phyloP scores from a whole-genome alignment of 2,329 filamentous ascomycete genomes.

The Mycosphaerella sp. region DNA sequence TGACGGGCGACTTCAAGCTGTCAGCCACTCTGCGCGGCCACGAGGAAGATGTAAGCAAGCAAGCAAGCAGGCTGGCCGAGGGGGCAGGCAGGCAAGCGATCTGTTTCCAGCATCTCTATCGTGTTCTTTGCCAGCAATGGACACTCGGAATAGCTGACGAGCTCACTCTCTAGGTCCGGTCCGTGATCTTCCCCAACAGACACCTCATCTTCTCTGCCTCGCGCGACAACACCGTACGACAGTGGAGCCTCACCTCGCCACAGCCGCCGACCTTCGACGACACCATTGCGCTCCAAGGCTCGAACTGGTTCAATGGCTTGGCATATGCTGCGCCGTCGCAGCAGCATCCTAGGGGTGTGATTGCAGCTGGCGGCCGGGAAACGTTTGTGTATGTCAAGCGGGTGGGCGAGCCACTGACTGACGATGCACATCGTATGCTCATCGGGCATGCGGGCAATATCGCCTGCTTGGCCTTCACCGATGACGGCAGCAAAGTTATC shows the following conservation, averaged over 20 bases:
- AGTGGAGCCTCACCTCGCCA: constrained; percentile 67
- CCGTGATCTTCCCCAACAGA: constrained; percentile 68
- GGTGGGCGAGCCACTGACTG: constrained; percentile 58
- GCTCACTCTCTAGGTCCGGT: constrained; percentile 63
- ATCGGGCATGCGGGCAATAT: constrained; percentile 84
- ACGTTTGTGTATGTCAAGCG: constrained; percentile 85
- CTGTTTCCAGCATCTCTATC: not conserved
- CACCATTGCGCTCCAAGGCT: constrained; percentile 70
- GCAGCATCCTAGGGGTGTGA: constrained; percentile 67
- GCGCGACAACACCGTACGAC: constrained; percentile 80
- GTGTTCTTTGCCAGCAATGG: too few relatives aligned
- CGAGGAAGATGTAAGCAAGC: constrained; percentile 74
- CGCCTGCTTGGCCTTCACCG: constrained; percentile 74
- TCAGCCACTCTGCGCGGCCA: constrained; percentile 85
- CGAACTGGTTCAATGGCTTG: constrained; percentile 81
- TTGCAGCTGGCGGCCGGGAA: constrained; percentile 85
- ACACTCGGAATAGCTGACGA: constrained; percentile 16
- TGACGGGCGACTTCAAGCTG: constrained; percentile 78
- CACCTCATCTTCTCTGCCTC: constrained; percentile 77
- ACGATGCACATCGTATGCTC: constrained; percentile 78
- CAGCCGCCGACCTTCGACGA: constrained; percentile 67
- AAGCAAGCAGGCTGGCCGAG: not conserved
- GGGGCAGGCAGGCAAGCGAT: not conserved
- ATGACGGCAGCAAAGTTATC: constrained; percentile 66
- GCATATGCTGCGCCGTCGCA: constrained; percentile 66